Percentiles rank a stretch among this genome's conserved stretches.
Evolutionary conservation across 306 rosid genomes (phyloP).

Genomic region (Erythrophleum fordii): DNA sequence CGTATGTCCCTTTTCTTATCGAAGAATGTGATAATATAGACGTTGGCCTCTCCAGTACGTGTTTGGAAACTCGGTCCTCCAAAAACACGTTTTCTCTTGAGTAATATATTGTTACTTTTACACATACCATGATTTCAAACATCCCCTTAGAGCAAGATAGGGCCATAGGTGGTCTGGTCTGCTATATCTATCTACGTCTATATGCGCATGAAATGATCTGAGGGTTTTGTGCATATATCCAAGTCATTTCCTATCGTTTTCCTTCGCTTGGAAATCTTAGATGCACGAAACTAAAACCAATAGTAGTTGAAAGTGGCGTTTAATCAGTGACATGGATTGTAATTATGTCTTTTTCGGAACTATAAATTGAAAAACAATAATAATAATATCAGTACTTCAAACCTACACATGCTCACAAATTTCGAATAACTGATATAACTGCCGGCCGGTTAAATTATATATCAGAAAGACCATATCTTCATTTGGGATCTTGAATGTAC

Average conservation of each 20-base stretch:
- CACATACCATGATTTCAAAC: too few species aligned
- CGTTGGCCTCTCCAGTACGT: too few species aligned
- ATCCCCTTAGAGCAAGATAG: not conserved
- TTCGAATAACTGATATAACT: constrained; percentile 1
- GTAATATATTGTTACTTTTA: too few species aligned
- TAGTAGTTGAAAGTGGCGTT: not conserved
- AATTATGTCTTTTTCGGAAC: not conserved
- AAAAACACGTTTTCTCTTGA: too few species aligned
- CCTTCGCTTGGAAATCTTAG: not conserved
- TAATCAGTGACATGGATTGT: constrained; percentile 6
- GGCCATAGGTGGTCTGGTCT: not conserved
- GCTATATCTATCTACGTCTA: not conserved
- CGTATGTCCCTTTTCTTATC: not conserved
- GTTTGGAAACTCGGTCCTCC: too few species aligned
- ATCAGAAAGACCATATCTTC: constrained; percentile 18
- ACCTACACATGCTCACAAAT: constrained; percentile 18
- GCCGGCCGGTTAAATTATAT: not conserved
- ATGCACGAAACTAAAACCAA: not conserved
- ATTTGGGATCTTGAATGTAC: constrained; percentile 11
- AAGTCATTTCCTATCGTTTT: not conserved
- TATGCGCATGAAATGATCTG: not conserved
- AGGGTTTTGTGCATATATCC: not conserved
- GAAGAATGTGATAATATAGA: not conserved
- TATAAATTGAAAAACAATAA: not conserved
- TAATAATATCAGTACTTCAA: not conserved